Evolutionary conservation across 2,329 filamentous ascomycete species (phyloP).

Genomic region (Zasmidium cellare): DNA sequence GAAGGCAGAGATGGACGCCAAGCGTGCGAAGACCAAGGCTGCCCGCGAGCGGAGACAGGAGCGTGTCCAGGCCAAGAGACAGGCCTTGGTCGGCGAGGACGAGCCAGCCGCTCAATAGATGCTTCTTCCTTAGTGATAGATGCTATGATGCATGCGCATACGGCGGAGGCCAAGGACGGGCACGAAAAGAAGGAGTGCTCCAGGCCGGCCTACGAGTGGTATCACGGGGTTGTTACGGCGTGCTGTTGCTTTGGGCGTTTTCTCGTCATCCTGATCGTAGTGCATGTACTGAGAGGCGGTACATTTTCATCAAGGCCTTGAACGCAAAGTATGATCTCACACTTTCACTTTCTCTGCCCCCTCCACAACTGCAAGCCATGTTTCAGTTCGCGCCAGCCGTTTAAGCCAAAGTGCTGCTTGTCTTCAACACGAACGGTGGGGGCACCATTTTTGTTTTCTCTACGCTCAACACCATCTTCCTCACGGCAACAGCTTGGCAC

Average conservation of each 20-base stretch:
- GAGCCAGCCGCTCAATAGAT: slow-evolving; percentile 25
- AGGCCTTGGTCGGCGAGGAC: slow-evolving; percentile 74
- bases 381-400: too few relatives aligned
- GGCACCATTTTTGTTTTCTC: too few relatives aligned
- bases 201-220: slow-evolving; percentile 24
- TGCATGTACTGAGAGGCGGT: slow-evolving; percentile 24
- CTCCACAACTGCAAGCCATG: not conserved
- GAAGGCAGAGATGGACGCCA: slow-evolving; percentile 99
- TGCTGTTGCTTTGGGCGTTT: slow-evolving; percentile 26
- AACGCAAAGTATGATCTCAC: slow-evolving; percentile 10
- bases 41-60: slow-evolving; percentile 97
- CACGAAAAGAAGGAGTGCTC: slow-evolving; percentile 19
- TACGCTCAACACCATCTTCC: too few relatives aligned
- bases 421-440: not conserved
- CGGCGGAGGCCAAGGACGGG: slow-evolving; percentile 24
- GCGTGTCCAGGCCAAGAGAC: slow-evolving; percentile 87
- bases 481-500: too few relatives aligned
- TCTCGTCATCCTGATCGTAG: slow-evolving; percentile 18
- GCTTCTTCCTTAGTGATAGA: slow-evolving; percentile 13
- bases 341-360: not conserved
- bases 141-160: slow-evolving; percentile 22
- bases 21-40: slow-evolving; percentile 99
- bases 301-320: slow-evolving; percentile 22
- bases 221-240: slow-evolving; percentile 27
- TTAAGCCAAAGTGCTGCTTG: not conserved